Conservation (phyloP, 768 basidiomycete species). For the Candolleomyces efflorescens region DNA sequence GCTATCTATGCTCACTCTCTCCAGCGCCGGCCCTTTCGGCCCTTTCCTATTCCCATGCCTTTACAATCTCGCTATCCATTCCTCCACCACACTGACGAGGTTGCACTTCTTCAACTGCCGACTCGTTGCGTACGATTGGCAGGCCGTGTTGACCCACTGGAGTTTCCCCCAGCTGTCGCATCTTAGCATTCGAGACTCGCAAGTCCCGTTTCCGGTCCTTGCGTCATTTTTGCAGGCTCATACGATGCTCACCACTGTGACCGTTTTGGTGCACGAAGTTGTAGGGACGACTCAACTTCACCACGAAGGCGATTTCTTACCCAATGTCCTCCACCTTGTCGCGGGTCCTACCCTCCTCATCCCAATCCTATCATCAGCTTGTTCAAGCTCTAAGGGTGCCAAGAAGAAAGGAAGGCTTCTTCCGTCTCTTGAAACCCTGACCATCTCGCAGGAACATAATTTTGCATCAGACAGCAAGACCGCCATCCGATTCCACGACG, state of each 20-base stretch:
- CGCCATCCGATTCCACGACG: no score
- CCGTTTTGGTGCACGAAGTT: background rate
- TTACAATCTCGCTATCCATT: no score
- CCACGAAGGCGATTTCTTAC: background rate
- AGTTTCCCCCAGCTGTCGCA: background rate
- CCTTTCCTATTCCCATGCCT: no score
- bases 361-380: background rate
- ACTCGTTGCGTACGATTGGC: background rate
- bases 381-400: no score
- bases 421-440: no score
- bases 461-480: no score
- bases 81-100: background rate
- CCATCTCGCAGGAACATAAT: no score
- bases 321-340: background rate
- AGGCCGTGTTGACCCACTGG: background rate
- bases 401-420: no score
- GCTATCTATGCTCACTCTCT: no score
- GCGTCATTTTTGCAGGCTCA: background rate
- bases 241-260: background rate
- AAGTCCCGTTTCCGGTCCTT: background rate
- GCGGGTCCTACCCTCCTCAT: background rate
- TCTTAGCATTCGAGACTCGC: background rate
- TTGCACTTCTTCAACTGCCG: background rate
- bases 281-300: background rate
- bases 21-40: no score